Evolutionary conservation across 1,139 yeast genomes (phyloP), one percentile per base, ranked within the genome.

Genomic region (Saccharomycopsis phalli): DNA sequence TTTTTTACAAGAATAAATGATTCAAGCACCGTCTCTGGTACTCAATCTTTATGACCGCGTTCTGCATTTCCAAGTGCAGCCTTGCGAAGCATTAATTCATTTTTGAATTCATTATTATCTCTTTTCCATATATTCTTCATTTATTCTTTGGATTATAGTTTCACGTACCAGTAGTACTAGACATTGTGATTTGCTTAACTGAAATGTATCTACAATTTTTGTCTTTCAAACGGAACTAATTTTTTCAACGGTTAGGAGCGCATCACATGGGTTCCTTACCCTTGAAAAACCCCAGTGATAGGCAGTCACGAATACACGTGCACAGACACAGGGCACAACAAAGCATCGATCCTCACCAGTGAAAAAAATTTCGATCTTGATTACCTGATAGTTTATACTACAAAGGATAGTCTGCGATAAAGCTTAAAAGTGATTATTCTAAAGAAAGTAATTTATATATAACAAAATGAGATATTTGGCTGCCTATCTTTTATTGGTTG

Each of bases 401-500:
- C 21, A 53, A 52, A 52, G 56, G 52, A 53, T 53, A 53, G 57
- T 53, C 56, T 50, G 56, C 55, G 37, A 42, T 47, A 32, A 38
- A 53, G 49, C 57, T 53, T 54, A 53, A 54, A 50, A 51, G 45
- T 43, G 49, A 47, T 47, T 47, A 47, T 47, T 47, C 49, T 46
- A 41, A 13, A 17, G 30, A 20, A 21, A 10, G 23, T 13, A 22
- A 30, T 21, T 11, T 16, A 21, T 17, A n/a, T 31, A 35, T 14
- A 13, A 50, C 48, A 58, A 63, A 66, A 73, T 79, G 87, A 81
- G 80, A 76, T 81, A 81, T 76, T 74, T 81, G 70, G 91, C 93
- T 71, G 88, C 93, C 69, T 81, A 81, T 76, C 75, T 81, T 68
- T 76, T 81, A 68, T 77, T 81, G 68, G 81, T 75, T 68, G 82